Percentiles rank a stretch among this genome's conserved stretches.
Conservation (phyloP, 2,329 filamentous ascomycete species). For the Shiraia bambusicola region DNA sequence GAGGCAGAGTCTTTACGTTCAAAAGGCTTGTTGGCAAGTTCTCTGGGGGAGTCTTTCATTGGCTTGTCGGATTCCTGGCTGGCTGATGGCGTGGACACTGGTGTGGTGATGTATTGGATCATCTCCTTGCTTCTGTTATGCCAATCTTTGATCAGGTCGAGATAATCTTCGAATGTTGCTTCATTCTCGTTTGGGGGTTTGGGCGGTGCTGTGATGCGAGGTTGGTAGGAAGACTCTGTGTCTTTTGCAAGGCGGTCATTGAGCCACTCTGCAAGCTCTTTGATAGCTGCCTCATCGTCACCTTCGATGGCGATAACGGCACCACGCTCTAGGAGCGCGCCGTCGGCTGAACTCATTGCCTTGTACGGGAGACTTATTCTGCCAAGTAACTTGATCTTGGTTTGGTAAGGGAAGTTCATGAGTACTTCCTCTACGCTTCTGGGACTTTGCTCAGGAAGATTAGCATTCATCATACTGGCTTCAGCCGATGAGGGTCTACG, state of each 20-base stretch:
- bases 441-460: conserved; percentile 42
- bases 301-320: conserved; percentile 84
- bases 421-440: conserved; percentile 67
- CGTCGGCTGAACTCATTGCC: conserved; percentile 23
- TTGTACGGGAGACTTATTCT: conserved; percentile 71
- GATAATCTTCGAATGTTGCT: conserved; percentile 56
- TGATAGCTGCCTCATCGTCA: conserved; percentile 62
- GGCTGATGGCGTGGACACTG: conserved; percentile 7
- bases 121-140: conserved; percentile 75
- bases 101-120: conserved; percentile 54
- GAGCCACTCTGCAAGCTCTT: conserved; percentile 66
- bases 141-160: conserved; percentile 71
- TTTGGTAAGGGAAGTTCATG: conserved; percentile 71
- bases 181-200: conserved; percentile 44
- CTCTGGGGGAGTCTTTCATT: conserved; percentile 16
- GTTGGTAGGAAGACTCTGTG: conserved; percentile 48
- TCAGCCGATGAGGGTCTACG: conserved; percentile 19
- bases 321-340: conserved; percentile 59
- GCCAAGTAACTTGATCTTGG: conserved; percentile 75
- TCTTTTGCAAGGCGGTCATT: conserved; percentile 55
- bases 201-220: conserved; percentile 54
- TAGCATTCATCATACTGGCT: conserved; percentile 11
- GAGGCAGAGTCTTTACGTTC: conserved; percentile 23
- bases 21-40: neutral
- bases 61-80: conserved; percentile 5